phyloP scores from a whole-genome alignment of 148 eudicot genomes.

The Rhododendron simsii region DNA sequence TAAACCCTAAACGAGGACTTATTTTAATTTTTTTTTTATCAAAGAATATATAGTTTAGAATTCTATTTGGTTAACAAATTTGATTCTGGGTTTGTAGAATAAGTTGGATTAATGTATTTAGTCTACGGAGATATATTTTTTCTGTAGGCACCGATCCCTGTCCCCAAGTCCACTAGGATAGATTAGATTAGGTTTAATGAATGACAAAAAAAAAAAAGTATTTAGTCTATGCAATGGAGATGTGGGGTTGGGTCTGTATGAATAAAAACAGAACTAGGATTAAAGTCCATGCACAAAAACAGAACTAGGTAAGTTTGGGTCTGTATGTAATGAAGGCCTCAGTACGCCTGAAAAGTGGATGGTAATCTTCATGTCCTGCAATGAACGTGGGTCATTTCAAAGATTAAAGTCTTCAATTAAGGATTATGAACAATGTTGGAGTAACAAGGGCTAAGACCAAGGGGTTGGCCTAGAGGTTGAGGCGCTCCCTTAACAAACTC shows the following conservation, averaged over 20 bases:
- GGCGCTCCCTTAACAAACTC: neutral
- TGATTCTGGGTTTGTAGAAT: too few relatives aligned
- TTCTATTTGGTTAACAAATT: too few relatives aligned
- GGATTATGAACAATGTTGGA: neutral
- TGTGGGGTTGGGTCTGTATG: neutral
- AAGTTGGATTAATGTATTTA: too few relatives aligned
- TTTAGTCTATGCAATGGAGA: neutral
- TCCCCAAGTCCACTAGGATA: too few relatives aligned
- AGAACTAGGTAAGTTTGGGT: neutral
- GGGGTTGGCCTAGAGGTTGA: neutral
- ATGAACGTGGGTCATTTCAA: neutral
- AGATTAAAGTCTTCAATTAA: neutral
- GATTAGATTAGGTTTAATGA: too few relatives aligned
- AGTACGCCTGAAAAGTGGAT: neutral
- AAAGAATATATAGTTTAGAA: too few relatives aligned
- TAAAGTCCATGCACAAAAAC: neutral
- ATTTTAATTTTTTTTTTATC: too few relatives aligned
- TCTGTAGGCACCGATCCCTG: too few relatives aligned
- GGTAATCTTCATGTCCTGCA: neutral
- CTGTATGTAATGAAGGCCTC: neutral
- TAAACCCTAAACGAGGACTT: too few relatives aligned
- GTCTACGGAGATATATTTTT: too few relatives aligned
- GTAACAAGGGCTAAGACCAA: neutral
- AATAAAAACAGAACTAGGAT: neutral
- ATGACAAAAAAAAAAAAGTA: too few relatives aligned